Evolutionary conservation across 2,329 filamentous ascomycete species (phyloP), one percentile per base, ranked within the genome.

Genomic region (Pseudonectria buxi): DNA sequence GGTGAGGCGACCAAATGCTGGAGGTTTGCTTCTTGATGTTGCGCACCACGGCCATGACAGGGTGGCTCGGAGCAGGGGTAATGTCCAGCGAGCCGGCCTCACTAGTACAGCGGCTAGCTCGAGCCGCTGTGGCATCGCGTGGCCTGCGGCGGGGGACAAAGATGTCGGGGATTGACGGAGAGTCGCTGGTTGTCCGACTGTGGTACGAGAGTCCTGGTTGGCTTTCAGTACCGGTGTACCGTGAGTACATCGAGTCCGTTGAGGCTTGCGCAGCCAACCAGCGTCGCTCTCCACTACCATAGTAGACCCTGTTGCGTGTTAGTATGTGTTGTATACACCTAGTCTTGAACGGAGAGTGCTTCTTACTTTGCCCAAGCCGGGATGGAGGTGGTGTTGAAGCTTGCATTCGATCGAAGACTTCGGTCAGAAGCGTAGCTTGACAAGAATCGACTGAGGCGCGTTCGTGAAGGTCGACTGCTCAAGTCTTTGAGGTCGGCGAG

Each of bases 1-100:
- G 63, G 59, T 88, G 84, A 9, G 84, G 83, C 4, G 82, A 86
- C 80, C 82, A 86, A 44, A 83, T 70, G 45, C 76, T 72, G 26
- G 80, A 74, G 35, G 69, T 67, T 48, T 72, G 71, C 55, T 73
- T 71, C 46, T 57, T 62, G 16, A 64, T 41, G 26, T 45, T 50
- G 6, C 51, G 50, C 6, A 55, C 50, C 15, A 54, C 47, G 10
- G 47, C 39, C 28, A 55, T 38, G 6, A 53, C 48, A 3, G 52
- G 48, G 35, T 54, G 39, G 6, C 44, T 47, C 10, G 61, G 57
- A 11, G 57, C 51, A 7, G 63, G 58, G 4, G 53, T 55, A 25
- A 70, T 71, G 14, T 71, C 68, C 55, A 74, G 59, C n/a, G 68
- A 69, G 13, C 48, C 59, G 11, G 39, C 18, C 13, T 40, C 37